Evolutionary conservation across 2,329 filamentous ascomycete genomes (phyloP).

Genomic region (Botrytis byssoidea): DNA sequence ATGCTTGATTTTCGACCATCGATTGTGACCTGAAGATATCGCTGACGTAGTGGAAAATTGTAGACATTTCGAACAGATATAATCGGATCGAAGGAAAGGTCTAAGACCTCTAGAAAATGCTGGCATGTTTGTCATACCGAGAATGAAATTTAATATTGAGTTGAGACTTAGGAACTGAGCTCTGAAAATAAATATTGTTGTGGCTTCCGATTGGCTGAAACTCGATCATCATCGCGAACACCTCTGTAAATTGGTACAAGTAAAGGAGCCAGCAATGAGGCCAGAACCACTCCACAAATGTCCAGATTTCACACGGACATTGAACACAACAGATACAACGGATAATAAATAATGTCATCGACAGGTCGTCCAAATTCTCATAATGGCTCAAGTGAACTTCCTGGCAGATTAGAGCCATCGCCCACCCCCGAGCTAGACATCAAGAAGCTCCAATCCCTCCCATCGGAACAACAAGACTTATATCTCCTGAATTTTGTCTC

Average conservation of each 20-base stretch:
- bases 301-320: slow-evolving; percentile 11
- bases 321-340: slow-evolving; percentile 5
- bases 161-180: neutral
- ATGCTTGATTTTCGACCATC: slow-evolving; percentile 96
- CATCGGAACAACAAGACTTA: slow-evolving; percentile 92
- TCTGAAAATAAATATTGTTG: slow-evolving; percentile 18
- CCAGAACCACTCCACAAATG: slow-evolving; percentile 19
- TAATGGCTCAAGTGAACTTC: slow-evolving; percentile 38
- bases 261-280: slow-evolving; percentile 15
- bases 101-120: slow-evolving; percentile 35
- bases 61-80: slow-evolving; percentile 33
- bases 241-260: slow-evolving; percentile 13
- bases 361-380: slow-evolving; percentile 34
- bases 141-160: neutral
- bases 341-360: slow-evolving; percentile 38
- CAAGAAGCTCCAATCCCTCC: slow-evolving; percentile 81
- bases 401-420: slow-evolving; percentile 43
- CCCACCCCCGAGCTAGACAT: slow-evolving; percentile 80
- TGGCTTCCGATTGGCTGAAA: slow-evolving; percentile 20
- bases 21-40: slow-evolving; percentile 71
- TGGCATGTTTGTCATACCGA: slow-evolving; percentile 29
- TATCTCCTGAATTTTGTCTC: slow-evolving; percentile 89
- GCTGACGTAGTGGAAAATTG: slow-evolving; percentile 46
- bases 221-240: slow-evolving; percentile 15
- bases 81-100: slow-evolving; percentile 24